phyloP scores from a whole-genome alignment of 2,329 filamentous ascomycete genomes.

The Exophiala bonariae region DNA sequence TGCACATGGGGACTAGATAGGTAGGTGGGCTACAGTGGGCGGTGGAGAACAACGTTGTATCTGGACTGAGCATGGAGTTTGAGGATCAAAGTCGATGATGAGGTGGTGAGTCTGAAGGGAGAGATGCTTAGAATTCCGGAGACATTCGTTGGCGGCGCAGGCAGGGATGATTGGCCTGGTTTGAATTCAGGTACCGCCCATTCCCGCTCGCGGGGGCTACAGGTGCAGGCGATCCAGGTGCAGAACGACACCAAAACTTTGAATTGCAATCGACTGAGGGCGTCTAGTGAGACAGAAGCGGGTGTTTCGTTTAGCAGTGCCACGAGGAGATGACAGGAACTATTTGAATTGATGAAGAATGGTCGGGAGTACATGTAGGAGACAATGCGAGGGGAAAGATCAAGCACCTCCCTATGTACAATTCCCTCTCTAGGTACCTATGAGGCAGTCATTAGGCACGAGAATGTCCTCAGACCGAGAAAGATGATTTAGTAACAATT shows the following conservation, averaged over 20 bases:
- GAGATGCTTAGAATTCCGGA: too few relatives aligned
- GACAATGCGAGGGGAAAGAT: too few relatives aligned
- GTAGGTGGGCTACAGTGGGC: slow-evolving; percentile 2
- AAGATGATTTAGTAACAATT: too few relatives aligned
- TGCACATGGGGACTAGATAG: too few relatives aligned
- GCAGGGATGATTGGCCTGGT: slow-evolving; percentile 5
- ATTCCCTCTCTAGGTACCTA: too few relatives aligned
- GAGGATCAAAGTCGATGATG: not conserved
- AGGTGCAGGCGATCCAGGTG: not conserved
- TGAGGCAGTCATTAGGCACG: too few relatives aligned
- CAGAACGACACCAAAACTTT: too few relatives aligned
- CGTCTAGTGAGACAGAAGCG: slow-evolving; percentile 9
- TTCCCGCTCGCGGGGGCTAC: not conserved
- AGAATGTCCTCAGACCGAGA: too few relatives aligned
- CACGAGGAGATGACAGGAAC: not conserved
- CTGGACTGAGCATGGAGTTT: not conserved
- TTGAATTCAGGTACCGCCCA: slow-evolving; percentile 11
- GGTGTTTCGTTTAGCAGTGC: slow-evolving; percentile 5
- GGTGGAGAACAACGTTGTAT: not conserved
- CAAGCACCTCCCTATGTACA: too few relatives aligned
- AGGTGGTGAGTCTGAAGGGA: not conserved
- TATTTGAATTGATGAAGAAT: too few relatives aligned
- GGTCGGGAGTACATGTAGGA: not conserved
- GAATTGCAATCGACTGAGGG: not conserved
- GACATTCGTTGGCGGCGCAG: not conserved